phyloP scores from a whole-genome alignment of 2,329 filamentous ascomycete genomes.

The Colletotrichum musae region DNA sequence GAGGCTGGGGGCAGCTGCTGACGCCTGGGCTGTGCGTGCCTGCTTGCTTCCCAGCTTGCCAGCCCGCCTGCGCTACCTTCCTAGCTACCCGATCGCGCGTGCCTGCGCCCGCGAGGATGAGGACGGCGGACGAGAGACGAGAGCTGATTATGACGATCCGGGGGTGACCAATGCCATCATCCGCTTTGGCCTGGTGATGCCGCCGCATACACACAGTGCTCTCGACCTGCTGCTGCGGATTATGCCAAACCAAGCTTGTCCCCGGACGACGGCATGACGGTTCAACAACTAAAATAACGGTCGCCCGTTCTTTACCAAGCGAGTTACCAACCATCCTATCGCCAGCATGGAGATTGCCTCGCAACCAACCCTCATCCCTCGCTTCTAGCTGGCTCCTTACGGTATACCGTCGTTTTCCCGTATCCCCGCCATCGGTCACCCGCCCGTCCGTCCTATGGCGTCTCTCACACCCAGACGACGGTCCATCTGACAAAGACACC shows the following conservation, averaged over 20 bases:
- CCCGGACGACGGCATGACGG: slow-evolving; percentile 17
- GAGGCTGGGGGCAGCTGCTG: slow-evolving; percentile 36
- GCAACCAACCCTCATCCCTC: slow-evolving; percentile 8
- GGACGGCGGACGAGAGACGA: slow-evolving; percentile 8
- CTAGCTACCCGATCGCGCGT: not conserved
- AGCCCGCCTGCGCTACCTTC: no score
- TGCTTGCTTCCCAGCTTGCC: not conserved
- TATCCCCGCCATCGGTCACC: slow-evolving; percentile 35
- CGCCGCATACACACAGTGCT: slow-evolving; percentile 10
- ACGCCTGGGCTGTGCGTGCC: slow-evolving; percentile 33
- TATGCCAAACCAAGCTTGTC: slow-evolving; percentile 15
- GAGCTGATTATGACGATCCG: slow-evolving; percentile 26
- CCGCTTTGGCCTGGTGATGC: slow-evolving; percentile 38
- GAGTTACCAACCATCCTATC: not conserved
- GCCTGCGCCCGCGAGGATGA: slow-evolving; percentile 26
- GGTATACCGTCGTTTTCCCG: slow-evolving; percentile 27
- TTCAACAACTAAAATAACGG: slow-evolving; percentile 32
- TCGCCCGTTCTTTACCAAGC: slow-evolving; percentile 1
- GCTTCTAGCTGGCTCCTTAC: slow-evolving; percentile 7
- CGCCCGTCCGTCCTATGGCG: slow-evolving; percentile 30
- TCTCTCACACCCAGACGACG: slow-evolving; percentile 22
- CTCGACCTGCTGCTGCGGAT: slow-evolving; percentile 16
- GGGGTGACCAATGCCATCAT: slow-evolving; percentile 39
- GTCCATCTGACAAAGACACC: slow-evolving; percentile 39
- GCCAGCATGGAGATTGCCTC: slow-evolving; percentile 19